Evolutionary conservation across 2,329 filamentous ascomycete genomes (phyloP).

Genomic region (Aspergillus latus): DNA sequence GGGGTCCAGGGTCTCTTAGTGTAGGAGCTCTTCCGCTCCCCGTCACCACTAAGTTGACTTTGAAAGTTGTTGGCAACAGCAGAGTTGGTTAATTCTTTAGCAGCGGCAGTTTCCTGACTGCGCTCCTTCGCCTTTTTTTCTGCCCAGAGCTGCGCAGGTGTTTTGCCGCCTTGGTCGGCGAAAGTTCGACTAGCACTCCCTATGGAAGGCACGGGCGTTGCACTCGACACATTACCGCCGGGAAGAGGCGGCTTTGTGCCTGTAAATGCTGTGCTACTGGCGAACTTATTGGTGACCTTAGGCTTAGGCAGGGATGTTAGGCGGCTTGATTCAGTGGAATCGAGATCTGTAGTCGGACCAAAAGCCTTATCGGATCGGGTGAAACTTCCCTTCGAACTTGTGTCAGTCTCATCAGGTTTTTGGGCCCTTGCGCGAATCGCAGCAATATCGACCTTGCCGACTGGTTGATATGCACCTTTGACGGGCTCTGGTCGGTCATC

Average conservation of each 20-base stretch:
- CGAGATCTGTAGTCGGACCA: constrained; percentile 56
- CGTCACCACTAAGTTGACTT: constrained; percentile 69
- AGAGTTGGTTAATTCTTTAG: constrained; percentile 43
- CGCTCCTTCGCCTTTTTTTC: constrained; percentile 90
- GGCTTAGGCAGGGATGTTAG: constrained; percentile 89
- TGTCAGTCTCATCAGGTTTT: constrained; percentile 50
- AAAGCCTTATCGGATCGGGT: constrained; percentile 47
- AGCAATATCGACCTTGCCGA: constrained; percentile 96
- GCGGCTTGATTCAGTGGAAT: constrained; percentile 69
- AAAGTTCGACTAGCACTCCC: constrained; percentile 88
- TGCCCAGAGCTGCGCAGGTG: constrained; percentile 93
- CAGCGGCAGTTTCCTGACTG: constrained; percentile 51
- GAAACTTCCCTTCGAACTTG: constrained; percentile 40
- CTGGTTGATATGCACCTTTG: constrained; percentile 89
- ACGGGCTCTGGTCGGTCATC: constrained; percentile 82
- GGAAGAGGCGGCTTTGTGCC: constrained; percentile 90
- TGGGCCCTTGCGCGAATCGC: constrained; percentile 85
- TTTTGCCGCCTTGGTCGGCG: constrained; percentile 92
- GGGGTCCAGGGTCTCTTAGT: constrained; percentile 85
- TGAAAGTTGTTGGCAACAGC: constrained; percentile 55
- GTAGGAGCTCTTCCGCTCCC: constrained; percentile 89
- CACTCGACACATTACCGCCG: constrained; percentile 62
- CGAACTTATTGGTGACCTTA: constrained; percentile 89
- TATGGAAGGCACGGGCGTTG: constrained; percentile 58
- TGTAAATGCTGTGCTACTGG: constrained; percentile 67